Evolutionary conservation across 2,329 filamentous ascomycete species (phyloP).

Genomic region (Aspergillus aculeatinus): DNA sequence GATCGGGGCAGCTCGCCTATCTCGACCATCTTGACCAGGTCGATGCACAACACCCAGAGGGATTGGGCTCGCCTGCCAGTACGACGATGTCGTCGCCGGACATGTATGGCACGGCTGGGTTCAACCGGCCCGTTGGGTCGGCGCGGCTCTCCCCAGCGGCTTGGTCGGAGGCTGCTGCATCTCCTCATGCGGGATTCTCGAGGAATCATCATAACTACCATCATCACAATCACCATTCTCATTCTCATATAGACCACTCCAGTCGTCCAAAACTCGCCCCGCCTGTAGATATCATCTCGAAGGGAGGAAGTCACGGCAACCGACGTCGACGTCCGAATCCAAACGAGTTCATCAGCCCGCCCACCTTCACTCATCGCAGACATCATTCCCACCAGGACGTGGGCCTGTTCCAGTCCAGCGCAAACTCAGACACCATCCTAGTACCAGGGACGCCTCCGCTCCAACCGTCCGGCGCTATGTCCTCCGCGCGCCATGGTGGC

Average conservation of each 20-base stretch:
- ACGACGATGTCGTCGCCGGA: constrained; percentile 24
- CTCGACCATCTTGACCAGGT: constrained; percentile 36
- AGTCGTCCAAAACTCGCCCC: constrained; percentile 42
- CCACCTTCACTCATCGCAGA: constrained; percentile 29
- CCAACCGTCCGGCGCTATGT: constrained; percentile 21
- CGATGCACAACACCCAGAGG: constrained; percentile 16
- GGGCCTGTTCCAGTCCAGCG: constrained; percentile 19
- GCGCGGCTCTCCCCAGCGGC: constrained; percentile 15
- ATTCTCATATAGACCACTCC: constrained; percentile 17
- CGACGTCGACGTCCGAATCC: constrained; percentile 40
- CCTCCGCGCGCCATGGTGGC: constrained; percentile 23
- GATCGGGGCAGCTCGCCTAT: constrained; percentile 55
- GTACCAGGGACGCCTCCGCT: constrained; percentile 36
- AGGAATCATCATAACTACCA: constrained; percentile 11
- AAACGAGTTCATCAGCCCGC: constrained; percentile 27
- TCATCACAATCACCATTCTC: constrained; percentile 19
- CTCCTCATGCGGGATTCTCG: not conserved
- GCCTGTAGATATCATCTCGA: constrained; percentile 44
- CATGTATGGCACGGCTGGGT: constrained; percentile 16
- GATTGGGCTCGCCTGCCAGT: constrained; percentile 27
- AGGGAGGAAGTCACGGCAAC: constrained; percentile 22
- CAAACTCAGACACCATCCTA: constrained; percentile 19
- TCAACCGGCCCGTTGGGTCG: constrained; percentile 8
- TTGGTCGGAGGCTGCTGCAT: constrained; percentile 15
- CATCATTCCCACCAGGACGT: constrained; percentile 36